These are phyloP conservation scores for Silybum marianum DNA, from an alignment of 129 eudicot species.

Conservation along the genomic window DNA sequence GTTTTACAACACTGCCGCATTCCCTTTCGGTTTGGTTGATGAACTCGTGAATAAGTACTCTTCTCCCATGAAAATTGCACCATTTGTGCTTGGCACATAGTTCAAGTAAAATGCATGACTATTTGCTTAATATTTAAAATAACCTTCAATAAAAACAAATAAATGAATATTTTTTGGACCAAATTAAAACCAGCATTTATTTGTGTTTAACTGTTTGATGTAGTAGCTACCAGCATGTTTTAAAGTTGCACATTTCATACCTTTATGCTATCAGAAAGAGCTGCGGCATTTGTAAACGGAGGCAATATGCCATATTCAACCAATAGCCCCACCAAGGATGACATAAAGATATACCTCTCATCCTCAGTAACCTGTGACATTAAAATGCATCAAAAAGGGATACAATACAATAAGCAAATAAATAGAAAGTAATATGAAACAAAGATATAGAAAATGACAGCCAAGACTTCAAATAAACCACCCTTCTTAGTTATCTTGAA, in stretches of 20 bases:
- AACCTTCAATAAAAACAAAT: background rate
- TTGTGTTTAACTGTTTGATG: background rate
- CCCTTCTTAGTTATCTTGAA: slow-evolving; percentile 3
- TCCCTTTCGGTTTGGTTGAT: background rate
- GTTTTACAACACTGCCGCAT: too few relatives aligned
- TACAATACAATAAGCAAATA: slow-evolving; percentile 13
- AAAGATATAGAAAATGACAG: background rate
- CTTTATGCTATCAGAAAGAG: slow-evolving; percentile 76
- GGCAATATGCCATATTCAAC: slow-evolving; percentile 87
- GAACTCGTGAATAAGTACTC: background rate
- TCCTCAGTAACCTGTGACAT: slow-evolving; percentile 75
- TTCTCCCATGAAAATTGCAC: background rate
- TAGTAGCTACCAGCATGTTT: background rate
- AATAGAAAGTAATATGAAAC: slow-evolving; percentile 8
- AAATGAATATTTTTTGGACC: background rate
- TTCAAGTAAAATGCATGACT: background rate
- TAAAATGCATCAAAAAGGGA: background rate
- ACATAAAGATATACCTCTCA: slow-evolving; percentile 76
- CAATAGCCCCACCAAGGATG: slow-evolving; percentile 75
- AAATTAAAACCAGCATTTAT: background rate
- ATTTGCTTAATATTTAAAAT: too few relatives aligned
- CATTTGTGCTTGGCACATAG: background rate
- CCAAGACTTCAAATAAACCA: slow-evolving; percentile 7
- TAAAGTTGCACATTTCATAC: slow-evolving; percentile 37
- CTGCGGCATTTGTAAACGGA: slow-evolving; percentile 73